Evolutionary conservation across 2,329 filamentous ascomycete genomes (phyloP).

Genomic region (Cordyceps javanica): DNA sequence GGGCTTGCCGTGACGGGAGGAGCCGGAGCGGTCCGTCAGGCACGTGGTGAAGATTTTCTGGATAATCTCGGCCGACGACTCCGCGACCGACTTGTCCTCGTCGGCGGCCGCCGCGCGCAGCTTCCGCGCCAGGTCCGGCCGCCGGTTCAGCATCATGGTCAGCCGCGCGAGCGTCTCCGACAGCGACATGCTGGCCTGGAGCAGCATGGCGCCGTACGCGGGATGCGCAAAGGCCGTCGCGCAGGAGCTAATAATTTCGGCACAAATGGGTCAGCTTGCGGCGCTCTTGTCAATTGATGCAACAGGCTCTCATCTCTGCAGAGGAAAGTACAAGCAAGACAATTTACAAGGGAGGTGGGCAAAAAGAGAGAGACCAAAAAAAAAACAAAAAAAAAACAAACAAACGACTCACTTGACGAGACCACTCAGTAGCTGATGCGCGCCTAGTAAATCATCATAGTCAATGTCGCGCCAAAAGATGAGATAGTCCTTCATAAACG

Average conservation of each 20-base stretch:
- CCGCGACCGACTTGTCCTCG: conserved; percentile 71
- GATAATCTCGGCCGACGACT: conserved; percentile 81
- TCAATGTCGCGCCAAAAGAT: conserved; percentile 76
- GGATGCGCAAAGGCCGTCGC: conserved; percentile 76
- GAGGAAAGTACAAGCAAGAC: not conserved
- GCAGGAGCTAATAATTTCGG: conserved; percentile 58
- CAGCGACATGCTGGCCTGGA: conserved; percentile 77
- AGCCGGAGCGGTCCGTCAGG: conserved; percentile 69
- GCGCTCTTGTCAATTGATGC: not conserved
- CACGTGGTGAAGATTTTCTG: conserved; percentile 89
- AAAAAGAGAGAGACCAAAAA: not conserved
- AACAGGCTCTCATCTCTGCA: too few relatives aligned
- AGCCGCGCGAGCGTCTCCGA: conserved; percentile 75
- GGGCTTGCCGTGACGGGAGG: conserved; percentile 45
- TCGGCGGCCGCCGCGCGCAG: conserved; percentile 53
- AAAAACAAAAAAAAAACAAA: too few relatives aligned
- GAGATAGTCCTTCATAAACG: conserved; percentile 77
- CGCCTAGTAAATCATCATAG: conserved; percentile 65
- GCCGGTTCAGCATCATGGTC: conserved; percentile 76
- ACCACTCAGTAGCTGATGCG: conserved; percentile 67
- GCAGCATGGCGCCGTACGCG: conserved; percentile 71
- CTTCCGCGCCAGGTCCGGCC: conserved; percentile 67
- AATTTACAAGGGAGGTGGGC: not conserved
- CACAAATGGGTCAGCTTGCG: not conserved
- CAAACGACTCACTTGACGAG: conserved; percentile 72